These are phyloP conservation scores for Codiaeum variegatum DNA, from an alignment of 441 rosid species.

Conservation along the genomic window DNA sequence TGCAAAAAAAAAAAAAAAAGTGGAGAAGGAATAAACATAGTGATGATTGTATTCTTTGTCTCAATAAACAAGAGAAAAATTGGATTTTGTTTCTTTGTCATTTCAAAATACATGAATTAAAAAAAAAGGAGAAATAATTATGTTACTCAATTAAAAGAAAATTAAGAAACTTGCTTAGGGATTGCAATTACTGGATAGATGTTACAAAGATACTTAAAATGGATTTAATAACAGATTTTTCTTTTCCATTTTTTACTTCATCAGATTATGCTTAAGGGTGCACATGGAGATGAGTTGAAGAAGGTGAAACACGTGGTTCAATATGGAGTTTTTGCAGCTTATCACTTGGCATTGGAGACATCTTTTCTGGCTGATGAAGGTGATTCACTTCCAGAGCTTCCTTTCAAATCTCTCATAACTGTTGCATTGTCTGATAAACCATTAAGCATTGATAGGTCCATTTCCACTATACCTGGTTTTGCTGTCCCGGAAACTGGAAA, in stretches of 20 bases:
- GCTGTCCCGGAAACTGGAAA: conserved; percentile 42
- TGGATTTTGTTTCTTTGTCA: no score
- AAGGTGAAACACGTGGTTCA: conserved; percentile 92
- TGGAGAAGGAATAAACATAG: no score
- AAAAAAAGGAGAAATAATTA: no score
- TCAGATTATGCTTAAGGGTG: conserved; percentile 93
- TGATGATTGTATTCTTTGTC: no score
- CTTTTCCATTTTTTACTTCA: conserved; percentile 18
- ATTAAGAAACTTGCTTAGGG: not conserved
- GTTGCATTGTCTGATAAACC: conserved; percentile 79
- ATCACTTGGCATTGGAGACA: conserved; percentile 90
- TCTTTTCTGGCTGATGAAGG: conserved; percentile 98
- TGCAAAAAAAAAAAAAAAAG: no score
- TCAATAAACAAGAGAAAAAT: no score
- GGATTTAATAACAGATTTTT: not conserved
- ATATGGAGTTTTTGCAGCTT: conserved; percentile 95
- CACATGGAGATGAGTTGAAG: conserved; percentile 75
- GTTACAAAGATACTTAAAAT: conserved; percentile 12
- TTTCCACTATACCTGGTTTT: conserved; percentile 84
- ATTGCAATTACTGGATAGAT: conserved; percentile 1
- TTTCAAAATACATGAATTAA: no score
- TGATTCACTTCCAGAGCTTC: conserved; percentile 82
- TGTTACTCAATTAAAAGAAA: no score
- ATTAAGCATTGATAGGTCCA: conserved; percentile 61
- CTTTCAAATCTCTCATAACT: conserved; percentile 67